These are phyloP conservation scores for Garcia nutans DNA, from an alignment of 345 rosid species.

Conservation along the genomic window DNA sequence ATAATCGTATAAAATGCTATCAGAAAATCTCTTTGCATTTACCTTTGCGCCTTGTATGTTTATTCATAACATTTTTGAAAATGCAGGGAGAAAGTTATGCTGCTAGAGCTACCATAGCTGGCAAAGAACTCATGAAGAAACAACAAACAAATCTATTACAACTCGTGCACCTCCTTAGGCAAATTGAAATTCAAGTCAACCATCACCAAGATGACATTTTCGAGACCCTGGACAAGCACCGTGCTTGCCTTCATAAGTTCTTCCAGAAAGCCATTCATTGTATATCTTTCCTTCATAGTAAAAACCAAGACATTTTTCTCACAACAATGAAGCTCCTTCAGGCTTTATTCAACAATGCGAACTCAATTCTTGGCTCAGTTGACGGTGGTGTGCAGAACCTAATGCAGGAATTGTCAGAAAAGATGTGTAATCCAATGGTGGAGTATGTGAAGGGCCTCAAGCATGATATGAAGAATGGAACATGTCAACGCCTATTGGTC, in stretches of 20 bases:
- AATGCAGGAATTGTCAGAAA: slow-evolving; percentile 42
- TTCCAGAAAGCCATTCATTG: slow-evolving; percentile 38
- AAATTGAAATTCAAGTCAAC: slow-evolving; percentile 50
- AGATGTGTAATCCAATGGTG: slow-evolving; percentile 60
- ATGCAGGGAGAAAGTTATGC: slow-evolving; percentile 46
- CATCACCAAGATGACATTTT: slow-evolving; percentile 40
- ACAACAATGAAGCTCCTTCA: slow-evolving; percentile 44
- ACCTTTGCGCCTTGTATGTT: background rate
- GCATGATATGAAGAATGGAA: slow-evolving; percentile 51
- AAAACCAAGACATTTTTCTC: slow-evolving; percentile 40
- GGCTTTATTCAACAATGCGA: slow-evolving; percentile 36
- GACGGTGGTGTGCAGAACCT: slow-evolving; percentile 48
- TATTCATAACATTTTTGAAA: background rate
- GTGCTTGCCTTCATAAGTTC: slow-evolving; percentile 36
- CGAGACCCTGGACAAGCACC: slow-evolving; percentile 33
- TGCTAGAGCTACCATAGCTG: slow-evolving; percentile 33
- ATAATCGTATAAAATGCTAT: background rate
- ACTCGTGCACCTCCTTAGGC: slow-evolving; percentile 47
- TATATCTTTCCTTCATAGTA: slow-evolving; percentile 28
- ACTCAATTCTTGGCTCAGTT: slow-evolving; percentile 41
- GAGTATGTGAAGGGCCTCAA: slow-evolving; percentile 45
- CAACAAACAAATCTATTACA: slow-evolving; percentile 44
- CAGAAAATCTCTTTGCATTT: background rate
- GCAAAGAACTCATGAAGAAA: slow-evolving; percentile 44
- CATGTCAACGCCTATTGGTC: slow-evolving; percentile 39